phyloP scores from a whole-genome alignment of 306 rosid species.

The Dryas alaskensis region DNA sequence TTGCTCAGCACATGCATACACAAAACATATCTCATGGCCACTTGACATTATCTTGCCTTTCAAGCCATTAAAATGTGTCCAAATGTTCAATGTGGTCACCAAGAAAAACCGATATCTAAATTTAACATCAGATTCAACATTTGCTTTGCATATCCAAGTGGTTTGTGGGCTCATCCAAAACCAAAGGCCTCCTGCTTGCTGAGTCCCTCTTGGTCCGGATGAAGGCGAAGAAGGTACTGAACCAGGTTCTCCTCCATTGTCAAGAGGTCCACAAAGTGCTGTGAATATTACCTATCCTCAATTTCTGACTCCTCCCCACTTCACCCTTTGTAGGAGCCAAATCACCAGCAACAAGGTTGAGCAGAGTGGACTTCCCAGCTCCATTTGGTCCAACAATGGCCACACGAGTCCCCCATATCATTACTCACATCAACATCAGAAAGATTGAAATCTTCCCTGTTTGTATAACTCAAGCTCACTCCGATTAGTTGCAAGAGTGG shows the following conservation, averaged over 20 bases:
- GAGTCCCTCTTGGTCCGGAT: constrained; percentile 69
- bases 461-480: constrained; percentile 66
- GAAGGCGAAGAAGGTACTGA: constrained; percentile 65
- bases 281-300: constrained; percentile 68
- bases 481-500: constrained; percentile 74
- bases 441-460: constrained; percentile 56
- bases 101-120: no score
- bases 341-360: constrained; percentile 69
- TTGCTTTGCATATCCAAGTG: no score
- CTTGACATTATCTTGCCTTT: no score
- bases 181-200: constrained; percentile 74
- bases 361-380: constrained; percentile 61
- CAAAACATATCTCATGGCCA: no score
- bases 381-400: constrained; percentile 63
- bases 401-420: constrained; percentile 68
- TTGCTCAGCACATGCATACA: no score
- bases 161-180: no score
- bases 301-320: constrained; percentile 66
- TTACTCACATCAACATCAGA: constrained; percentile 57
- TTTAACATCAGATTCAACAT: no score
- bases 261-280: constrained; percentile 64
- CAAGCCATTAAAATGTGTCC: constrained; percentile 17
- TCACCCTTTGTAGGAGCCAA: constrained; percentile 62
- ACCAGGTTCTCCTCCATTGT: constrained; percentile 68
- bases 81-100: constrained; percentile 44